Evolutionary conservation across 2,329 filamentous ascomycete species (phyloP).

Genomic region (Didymella keratinophila): DNA sequence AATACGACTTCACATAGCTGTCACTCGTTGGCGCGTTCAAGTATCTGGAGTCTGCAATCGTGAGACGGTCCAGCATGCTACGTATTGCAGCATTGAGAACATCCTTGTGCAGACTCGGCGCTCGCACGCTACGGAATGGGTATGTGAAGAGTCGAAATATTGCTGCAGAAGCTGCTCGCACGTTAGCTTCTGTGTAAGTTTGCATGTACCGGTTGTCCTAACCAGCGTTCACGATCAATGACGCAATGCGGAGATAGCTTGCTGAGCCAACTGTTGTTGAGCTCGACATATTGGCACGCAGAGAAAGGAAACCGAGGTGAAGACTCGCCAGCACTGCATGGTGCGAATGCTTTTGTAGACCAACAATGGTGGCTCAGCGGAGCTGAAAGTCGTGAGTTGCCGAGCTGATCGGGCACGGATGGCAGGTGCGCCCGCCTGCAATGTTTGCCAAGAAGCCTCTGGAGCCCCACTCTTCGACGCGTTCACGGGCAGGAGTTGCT

Average conservation of each 20-base stretch:
- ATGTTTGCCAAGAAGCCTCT: not conserved
- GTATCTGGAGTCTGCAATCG: constrained; percentile 33
- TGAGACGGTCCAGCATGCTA: constrained; percentile 24
- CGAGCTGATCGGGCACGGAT: not conserved
- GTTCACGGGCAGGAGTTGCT: too few species aligned
- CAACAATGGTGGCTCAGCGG: not conserved
- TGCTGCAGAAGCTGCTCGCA: constrained; percentile 20
- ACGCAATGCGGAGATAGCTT: constrained; percentile 35
- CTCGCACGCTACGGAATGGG: constrained; percentile 26
- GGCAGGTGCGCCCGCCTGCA: not conserved
- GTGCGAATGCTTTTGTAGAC: not conserved
- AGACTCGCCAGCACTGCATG: not conserved
- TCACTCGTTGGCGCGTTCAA: constrained; percentile 26
- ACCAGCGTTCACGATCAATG: constrained; percentile 8
- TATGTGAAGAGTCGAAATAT: constrained; percentile 27
- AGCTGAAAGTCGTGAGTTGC: not conserved
- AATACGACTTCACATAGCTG: constrained; percentile 25
- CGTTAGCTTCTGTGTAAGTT: not conserved
- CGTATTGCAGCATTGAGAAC: constrained; percentile 29
- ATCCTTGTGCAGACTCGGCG: constrained; percentile 25
- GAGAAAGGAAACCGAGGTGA: not conserved
- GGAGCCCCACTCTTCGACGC: too few species aligned
- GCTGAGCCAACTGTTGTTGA: constrained; percentile 38
- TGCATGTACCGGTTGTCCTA: not conserved
- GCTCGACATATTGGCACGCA: not conserved